Conservation (phyloP, 495 filamentous ascomycete genomes). For the Cryomyces minteri region DNA sequence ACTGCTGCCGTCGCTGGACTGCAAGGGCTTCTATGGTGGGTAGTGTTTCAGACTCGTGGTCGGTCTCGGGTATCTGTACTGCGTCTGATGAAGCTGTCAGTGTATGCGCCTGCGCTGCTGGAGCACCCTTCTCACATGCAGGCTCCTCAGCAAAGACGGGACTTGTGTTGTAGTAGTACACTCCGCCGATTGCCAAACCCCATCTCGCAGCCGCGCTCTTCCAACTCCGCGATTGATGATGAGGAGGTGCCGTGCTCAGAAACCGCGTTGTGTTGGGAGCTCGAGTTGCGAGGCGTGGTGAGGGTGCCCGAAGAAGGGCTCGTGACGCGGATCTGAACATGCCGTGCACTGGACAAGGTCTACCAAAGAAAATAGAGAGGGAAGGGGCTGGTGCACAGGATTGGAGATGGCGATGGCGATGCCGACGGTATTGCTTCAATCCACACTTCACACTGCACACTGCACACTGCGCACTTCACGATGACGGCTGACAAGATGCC, state of each 20-base stretch:
- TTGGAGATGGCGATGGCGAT: no score
- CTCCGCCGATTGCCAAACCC: conserved; percentile 53
- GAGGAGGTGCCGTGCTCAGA: conserved; percentile 47
- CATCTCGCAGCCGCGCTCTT: conserved; percentile 56
- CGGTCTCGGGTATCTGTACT: conserved; percentile 11
- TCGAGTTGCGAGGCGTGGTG: no score
- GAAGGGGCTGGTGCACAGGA: no score
- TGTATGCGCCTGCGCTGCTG: neutral
- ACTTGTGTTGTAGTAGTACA: conserved; percentile 91
- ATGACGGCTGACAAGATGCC: no score
- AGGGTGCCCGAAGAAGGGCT: no score
- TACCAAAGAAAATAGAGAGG: no score
- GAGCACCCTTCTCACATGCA: conserved; percentile 33
- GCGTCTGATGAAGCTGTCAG: conserved; percentile 4
- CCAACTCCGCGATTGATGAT: conserved; percentile 56
- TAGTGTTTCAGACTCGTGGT: conserved; percentile 13
- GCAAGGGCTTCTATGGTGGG: conserved; percentile 18
- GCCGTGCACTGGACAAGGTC: no score
- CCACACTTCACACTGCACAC: no score
- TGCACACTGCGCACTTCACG: no score
- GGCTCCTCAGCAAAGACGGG: conserved; percentile 71
- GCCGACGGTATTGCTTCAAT: no score
- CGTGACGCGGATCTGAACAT: no score
- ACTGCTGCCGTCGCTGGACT: conserved; percentile 10
- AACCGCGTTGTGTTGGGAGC: no score